Base-by-base conservation (phyloP, 208 protist species). In the Crithidia bombi region DNA sequence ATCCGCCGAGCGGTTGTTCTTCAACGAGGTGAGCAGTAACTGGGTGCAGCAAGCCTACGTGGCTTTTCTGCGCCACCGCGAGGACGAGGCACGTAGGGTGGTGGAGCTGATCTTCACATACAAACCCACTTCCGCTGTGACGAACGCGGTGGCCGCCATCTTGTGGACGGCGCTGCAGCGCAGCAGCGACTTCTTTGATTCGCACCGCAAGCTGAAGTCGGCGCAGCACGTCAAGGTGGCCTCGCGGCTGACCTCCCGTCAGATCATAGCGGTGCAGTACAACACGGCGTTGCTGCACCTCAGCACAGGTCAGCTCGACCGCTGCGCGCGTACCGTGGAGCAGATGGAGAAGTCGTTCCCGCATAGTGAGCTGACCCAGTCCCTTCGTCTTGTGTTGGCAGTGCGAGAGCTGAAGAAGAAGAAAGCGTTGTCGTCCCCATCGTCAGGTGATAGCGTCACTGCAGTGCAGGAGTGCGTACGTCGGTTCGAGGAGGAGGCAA, bases 1-100 rank as follows among this genome's bases (percentile, higher is more conserved):
- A 25, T 75, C 68, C 23, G 73, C 84, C 10, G 88, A 91, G 62
- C 88, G 88, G n/a, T 38, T 33, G 7, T 93, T 96, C 56, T 91
- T 94, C 66, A 80, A 91, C 61, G 86, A 92, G 39, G 88, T 94
- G 39, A 82, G 80, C 41, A 78, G 73, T 52, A 90, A 85, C 26
- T 96, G 91, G 88, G 77, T 91, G 28, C 91, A 96, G 72, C 85
- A 90, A 73, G 87, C 91, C 15, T 96, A 84, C 77, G 78, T 91
- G 32, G 41, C 80, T 25, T 80, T 88, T 44, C 61, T 75, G 21
- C 76, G 56, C 14, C 66, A 83, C 33, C 63, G 89, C 65, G 80
- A 90, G 50, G 83, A 78, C 0, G 73, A 86, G n/a, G 84, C 86
- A 11, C 62, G 47, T 6, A 57, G 54, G 5, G 72, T 89, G 44